Evolutionary conservation across 495 filamentous ascomycete species (phyloP).

Genomic region (Pyrenopolyporus hunteri): DNA sequence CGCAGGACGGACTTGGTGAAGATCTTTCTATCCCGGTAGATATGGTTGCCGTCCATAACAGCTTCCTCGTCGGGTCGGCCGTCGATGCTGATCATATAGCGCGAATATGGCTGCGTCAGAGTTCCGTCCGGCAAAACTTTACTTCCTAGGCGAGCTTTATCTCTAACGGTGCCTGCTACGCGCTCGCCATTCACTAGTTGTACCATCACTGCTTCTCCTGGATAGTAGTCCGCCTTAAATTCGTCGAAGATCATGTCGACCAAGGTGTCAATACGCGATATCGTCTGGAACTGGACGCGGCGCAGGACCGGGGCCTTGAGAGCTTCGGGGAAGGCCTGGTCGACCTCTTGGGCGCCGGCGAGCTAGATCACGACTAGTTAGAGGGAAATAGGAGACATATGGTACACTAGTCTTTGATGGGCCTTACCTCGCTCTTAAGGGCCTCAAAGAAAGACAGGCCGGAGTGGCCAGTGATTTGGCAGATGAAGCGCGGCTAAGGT

Average conservation of each 20-base stretch:
- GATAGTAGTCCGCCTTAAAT: slow-evolving; percentile 93
- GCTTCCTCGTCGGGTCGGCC: slow-evolving; percentile 74
- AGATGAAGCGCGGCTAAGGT: slow-evolving; percentile 81
- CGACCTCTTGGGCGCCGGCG: slow-evolving; percentile 85
- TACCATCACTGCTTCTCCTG: slow-evolving; percentile 83
- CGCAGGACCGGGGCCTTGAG: slow-evolving; percentile 90
- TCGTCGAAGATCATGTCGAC: slow-evolving; percentile 72
- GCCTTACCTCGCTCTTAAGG: slow-evolving; percentile 87
- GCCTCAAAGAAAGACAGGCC: slow-evolving; percentile 94
- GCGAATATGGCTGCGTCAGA: slow-evolving; percentile 69
- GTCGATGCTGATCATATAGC: slow-evolving; percentile 79
- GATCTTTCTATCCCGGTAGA: slow-evolving; percentile 85
- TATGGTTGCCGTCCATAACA: slow-evolving; percentile 78
- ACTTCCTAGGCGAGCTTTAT: slow-evolving; percentile 78
- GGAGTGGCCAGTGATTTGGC: slow-evolving; percentile 92
- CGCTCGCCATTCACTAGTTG: slow-evolving; percentile 72
- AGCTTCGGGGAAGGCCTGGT: slow-evolving; percentile 87
- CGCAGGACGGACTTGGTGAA: slow-evolving; percentile 96
- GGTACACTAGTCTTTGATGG: not conserved
- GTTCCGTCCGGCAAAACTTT: slow-evolving; percentile 67
- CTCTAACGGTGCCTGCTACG: slow-evolving; percentile 77
- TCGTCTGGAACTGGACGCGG: slow-evolving; percentile 87
- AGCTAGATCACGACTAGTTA: slow-evolving; percentile 58
- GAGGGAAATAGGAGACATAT: slow-evolving; percentile 2
- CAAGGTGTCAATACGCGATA: slow-evolving; percentile 88